Conservation (phyloP, 305 asterid species). For the Fraxinus paxiana region DNA sequence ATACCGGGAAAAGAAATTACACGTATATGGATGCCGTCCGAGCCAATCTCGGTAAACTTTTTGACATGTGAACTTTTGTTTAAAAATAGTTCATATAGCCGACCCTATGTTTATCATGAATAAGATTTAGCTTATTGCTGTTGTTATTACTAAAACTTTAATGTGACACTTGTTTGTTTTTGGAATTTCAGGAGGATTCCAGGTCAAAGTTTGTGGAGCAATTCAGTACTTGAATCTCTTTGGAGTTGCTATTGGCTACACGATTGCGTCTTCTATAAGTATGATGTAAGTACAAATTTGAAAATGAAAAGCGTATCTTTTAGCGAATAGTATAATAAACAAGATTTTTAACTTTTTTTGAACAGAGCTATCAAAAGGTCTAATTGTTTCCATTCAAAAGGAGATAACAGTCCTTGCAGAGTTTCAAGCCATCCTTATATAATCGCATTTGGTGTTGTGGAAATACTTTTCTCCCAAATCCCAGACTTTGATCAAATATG, state of each 20-base stretch:
- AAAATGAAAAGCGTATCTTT: neutral
- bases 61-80: neutral
- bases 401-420: conserved; percentile 36
- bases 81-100: neutral
- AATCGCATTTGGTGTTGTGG: conserved; percentile 50
- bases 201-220: conserved; percentile 33
- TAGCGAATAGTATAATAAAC: neutral
- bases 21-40: conserved; percentile 52
- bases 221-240: conserved; percentile 32
- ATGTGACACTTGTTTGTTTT: neutral
- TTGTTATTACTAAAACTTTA: neutral
- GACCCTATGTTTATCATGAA: neutral
- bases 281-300: conserved; percentile 26
- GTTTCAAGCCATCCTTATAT: conserved; percentile 53
- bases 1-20: conserved; percentile 41
- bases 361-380: conserved; percentile 59
- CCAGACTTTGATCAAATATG: conserved; percentile 58
- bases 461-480: conserved; percentile 50
- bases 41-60: conserved; percentile 25
- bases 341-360: neutral
- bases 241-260: conserved; percentile 38
- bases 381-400: conserved; percentile 49
- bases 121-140: neutral
- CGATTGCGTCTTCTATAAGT: conserved; percentile 33
- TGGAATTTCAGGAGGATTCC: conserved; percentile 29